Conservation (phyloP, 768 basidiomycete species). For the Boletellus sp. region DNA sequence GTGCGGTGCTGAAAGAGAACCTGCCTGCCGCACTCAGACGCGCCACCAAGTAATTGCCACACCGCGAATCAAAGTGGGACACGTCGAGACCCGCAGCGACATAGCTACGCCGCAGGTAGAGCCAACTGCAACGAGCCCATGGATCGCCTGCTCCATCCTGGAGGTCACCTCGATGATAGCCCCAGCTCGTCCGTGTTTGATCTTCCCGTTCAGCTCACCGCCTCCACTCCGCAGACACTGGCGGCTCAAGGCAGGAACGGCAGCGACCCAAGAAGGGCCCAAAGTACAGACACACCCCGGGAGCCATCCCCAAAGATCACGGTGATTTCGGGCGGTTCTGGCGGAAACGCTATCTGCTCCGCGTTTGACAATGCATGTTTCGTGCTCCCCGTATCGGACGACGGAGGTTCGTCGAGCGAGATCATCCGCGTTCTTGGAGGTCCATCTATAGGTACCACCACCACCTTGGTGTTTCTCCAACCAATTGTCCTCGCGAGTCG, state of each 20-base stretch:
- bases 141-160: slow-evolving; percentile 15
- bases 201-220: slow-evolving; percentile 48
- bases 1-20: too few relatives aligned
- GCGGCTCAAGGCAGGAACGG: slow-evolving; percentile 10
- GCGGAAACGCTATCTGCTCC: slow-evolving; percentile 86
- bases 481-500: slow-evolving; percentile 7
- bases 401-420: slow-evolving; percentile 93
- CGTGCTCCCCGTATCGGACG: slow-evolving; percentile 90
- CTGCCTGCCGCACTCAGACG: too few relatives aligned
- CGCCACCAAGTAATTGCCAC: too few relatives aligned
- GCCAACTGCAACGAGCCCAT: background rate
- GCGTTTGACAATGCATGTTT: slow-evolving; percentile 79
- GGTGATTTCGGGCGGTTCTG: slow-evolving; percentile 91
- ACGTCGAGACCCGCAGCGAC: too few relatives aligned
- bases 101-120: too few relatives aligned
- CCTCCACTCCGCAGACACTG: slow-evolving; percentile 18
- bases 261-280: background rate
- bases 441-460: slow-evolving; percentile 67
- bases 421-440: slow-evolving; percentile 89
- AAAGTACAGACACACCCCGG: slow-evolving; percentile 2
- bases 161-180: slow-evolving; percentile 35
- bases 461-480: slow-evolving; percentile 10
- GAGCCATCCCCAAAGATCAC: slow-evolving; percentile 46
- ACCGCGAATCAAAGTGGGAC: too few relatives aligned
- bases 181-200: slow-evolving; percentile 76